Conservation (phyloP, 495 filamentous ascomycete genomes). For the Cenococcum geophilum region DNA sequence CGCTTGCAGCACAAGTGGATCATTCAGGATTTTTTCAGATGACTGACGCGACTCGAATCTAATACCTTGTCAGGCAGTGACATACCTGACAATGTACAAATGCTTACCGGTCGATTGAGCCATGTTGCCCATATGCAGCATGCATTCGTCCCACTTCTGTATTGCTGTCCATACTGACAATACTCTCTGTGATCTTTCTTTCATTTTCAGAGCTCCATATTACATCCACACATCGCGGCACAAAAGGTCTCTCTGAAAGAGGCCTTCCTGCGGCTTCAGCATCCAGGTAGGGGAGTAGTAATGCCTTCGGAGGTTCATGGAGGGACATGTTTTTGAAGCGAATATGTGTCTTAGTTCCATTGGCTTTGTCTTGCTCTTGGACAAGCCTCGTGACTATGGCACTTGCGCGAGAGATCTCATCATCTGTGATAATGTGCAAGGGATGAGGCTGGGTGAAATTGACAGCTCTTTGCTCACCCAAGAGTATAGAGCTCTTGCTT, state of each 20-base stretch:
- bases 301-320: constrained; percentile 22
- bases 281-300: constrained; percentile 23
- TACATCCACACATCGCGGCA: constrained; percentile 18
- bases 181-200: constrained; percentile 14
- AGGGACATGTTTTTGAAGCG: constrained; percentile 25
- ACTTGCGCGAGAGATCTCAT: constrained; percentile 9
- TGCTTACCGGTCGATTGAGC: constrained; percentile 7
- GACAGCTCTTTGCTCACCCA: neutral
- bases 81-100: neutral
- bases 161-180: constrained; percentile 15
- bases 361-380: too few relatives aligned
- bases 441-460: neutral
- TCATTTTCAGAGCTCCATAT: constrained; percentile 16
- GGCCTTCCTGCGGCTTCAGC: constrained; percentile 19
- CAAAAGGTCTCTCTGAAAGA: constrained; percentile 8
- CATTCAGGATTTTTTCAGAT: constrained; percentile 9
- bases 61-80: neutral
- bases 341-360: neutral
- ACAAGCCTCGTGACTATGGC: neutral
- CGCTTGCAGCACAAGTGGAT: constrained; percentile 13
- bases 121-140: constrained; percentile 13
- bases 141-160: constrained; percentile 4
- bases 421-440: constrained; percentile 3
- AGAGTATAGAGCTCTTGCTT: too few relatives aligned
- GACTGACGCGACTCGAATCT: constrained; percentile 9